phyloP scores from a whole-genome alignment of 1,139 yeast species.

The Sugiyamaella grinbergsii region DNA sequence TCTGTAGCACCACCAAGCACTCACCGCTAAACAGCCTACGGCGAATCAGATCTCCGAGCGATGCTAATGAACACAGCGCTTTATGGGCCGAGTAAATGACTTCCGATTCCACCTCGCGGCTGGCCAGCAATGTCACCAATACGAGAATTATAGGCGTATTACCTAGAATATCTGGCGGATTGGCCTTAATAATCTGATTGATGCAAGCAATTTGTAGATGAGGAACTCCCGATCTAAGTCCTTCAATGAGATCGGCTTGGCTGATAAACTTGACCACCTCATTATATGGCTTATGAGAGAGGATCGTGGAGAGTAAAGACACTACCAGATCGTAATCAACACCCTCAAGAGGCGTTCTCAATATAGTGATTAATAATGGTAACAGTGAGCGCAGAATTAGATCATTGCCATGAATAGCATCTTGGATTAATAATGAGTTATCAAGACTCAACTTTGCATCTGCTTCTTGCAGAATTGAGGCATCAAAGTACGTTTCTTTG shows the following conservation, averaged over 20 bases:
- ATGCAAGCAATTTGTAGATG: constrained; percentile 31
- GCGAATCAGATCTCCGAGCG: constrained; percentile 32
- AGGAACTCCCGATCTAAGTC: constrained; percentile 29
- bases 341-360: constrained; percentile 24
- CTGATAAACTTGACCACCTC: constrained; percentile 30
- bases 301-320: constrained; percentile 30
- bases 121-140: constrained; percentile 27
- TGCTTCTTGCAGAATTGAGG: constrained; percentile 25
- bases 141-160: constrained; percentile 30
- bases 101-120: constrained; percentile 11
- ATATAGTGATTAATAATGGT: constrained; percentile 29
- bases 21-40: constrained; percentile 32
- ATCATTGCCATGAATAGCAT: constrained; percentile 19
- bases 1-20: constrained; percentile 23
- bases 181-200: constrained; percentile 28
- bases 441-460: constrained; percentile 28
- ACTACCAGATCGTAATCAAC: constrained; percentile 27
- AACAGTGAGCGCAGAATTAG: constrained; percentile 22
- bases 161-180: constrained; percentile 31
- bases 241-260: constrained; percentile 29
- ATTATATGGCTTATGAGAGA: constrained; percentile 29
- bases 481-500: constrained; percentile 19
- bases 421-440: constrained; percentile 23
- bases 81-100: constrained; percentile 10
- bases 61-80: constrained; percentile 21